Evolutionary conservation across 805 yeast genomes (phyloP), one percentile per base, ranked within the genome.

Genomic region (Lipomyces sp.): DNA sequence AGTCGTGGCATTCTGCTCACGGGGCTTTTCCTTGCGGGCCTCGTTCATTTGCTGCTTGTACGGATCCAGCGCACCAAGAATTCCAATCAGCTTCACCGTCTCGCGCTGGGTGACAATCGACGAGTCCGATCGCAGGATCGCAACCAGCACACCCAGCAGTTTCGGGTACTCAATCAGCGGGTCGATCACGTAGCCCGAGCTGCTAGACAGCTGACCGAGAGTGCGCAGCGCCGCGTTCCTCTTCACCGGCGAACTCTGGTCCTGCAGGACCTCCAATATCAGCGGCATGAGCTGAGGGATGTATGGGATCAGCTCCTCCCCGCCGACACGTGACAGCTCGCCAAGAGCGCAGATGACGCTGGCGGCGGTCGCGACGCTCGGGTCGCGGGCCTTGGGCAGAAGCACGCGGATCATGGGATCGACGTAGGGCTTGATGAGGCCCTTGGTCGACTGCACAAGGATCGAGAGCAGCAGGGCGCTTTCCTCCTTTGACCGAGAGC

Each of bases 41-140:
- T 90, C 98, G 8, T 90, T 86, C 61, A 88, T 96, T 49, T 96
- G 80, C 60, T 89, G 95, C 64, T 87, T 90, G 65, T 91, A 93
- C 1, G 99, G 99, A 68, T 93, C 98, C 42, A 93, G 72, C 0
- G 98, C 98, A 57, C 99, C 99, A 37, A 93, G 71, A 31, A 90
- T 89, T 64, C 99, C 99, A 49, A 93, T 72, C 22, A 93, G 69
- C 57, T 91, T 77, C 1, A 93, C 95, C 0, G 96, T 85, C 65
- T 93, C 98, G 50, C 96, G 73, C 62, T 93, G 80, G 6, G 87
- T 82, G 3, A 78, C 70, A 2, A 83, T 78, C 0, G 95, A 80
- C 10, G 81, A 78, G 62, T 91, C 97, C 51, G 89, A 80, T 57
- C 86, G 86, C 48, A 93, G 70, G 36, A 93, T 88, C 47, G 82